Conservation (phyloP, 1,284 basidiomycete species). For the Amylostereum areolatum region DNA sequence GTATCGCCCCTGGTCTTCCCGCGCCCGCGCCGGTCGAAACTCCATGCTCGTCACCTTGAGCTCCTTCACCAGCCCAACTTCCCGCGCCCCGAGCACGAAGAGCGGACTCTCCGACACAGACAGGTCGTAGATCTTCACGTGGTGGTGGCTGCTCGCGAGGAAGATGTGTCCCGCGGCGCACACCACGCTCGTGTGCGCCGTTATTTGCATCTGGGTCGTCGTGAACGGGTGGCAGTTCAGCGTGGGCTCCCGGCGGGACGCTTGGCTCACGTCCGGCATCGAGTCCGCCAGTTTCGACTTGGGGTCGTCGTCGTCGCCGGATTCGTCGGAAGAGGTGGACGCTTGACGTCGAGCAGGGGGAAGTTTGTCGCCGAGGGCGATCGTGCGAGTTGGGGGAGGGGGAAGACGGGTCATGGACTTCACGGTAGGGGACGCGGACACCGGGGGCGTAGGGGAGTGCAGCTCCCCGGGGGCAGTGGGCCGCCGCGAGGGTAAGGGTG, state of each 20-base stretch:
- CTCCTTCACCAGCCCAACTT: constrained; percentile 56
- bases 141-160: constrained; percentile 55
- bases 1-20: constrained; percentile 36
- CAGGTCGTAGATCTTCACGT: constrained; percentile 64
- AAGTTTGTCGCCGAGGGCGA: constrained; percentile 61
- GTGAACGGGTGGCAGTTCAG: constrained; percentile 37
- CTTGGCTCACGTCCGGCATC: constrained; percentile 76
- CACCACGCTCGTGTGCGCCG: constrained; percentile 48
- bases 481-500: constrained; percentile 25
- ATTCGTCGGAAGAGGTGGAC: constrained; percentile 49
- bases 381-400: constrained; percentile 69
- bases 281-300: constrained; percentile 41
- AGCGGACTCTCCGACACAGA: constrained; percentile 40
- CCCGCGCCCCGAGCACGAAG: constrained; percentile 54
- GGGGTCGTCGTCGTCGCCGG: constrained; percentile 18
- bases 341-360: constrained; percentile 50
- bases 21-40: constrained; percentile 49
- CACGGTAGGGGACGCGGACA: constrained; percentile 5
- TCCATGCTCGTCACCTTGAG: constrained; percentile 71
- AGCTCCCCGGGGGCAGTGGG: constrained; percentile 12
- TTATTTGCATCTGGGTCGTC: constrained; percentile 47
- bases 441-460: constrained; percentile 8
- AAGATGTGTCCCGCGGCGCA: constrained; percentile 59
- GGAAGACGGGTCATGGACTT: constrained; percentile 40
- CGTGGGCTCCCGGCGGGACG: constrained; percentile 73